Base-by-base conservation (phyloP, 1,284 basidiomycete species). In the Boletus sp. region DNA sequence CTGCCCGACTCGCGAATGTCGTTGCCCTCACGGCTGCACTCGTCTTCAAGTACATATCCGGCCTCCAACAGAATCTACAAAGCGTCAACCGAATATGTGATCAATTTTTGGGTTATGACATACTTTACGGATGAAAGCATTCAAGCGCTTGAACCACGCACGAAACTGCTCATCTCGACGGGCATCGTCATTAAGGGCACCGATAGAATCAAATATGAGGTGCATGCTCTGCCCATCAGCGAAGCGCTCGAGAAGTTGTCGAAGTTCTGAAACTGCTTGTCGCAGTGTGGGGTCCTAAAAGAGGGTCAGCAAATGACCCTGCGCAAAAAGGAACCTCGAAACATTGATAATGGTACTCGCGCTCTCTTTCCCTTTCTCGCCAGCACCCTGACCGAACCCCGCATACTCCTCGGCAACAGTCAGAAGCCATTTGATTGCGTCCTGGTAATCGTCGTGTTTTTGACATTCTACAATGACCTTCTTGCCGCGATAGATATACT, bases 361-460 rank as follows among this genome's bases (percentile, higher is more conserved):
- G 3, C 66, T 62, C 22, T 75, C 71, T 25, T 71, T 69, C 13
- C 70, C 72, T n/a, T 70, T 66, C 17, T 69, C 64, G 20, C 73
- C 69, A 17, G 80, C 70, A 17, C 66, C 69, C 37, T 72, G 72
- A n/a, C 82, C 82, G 57, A 88, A 81, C 4, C 72, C 70, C 36
- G 81, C 79, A 70, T 95, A 97, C 62, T 88, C 82, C 62, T 84
- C 80, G n/a, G 88, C 63, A 50, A 78, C 75, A 43, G 74, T 71
- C 38, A 94, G 73, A 30, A 93, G 73, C 88, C 90, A 94, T 16
- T 70, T 71, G 55, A 94, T 79, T 30, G 86, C 82, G 47, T 81
- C 83, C 60, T 94, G 89, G 70, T 96, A 97, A 63, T 95, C 89
- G 50, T 84, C 78, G 71, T 95, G 91, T 64, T 87, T 83, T 72